Conservation (phyloP, 2,329 filamentous ascomycete genomes). For the Trichoderma sp. region DNA sequence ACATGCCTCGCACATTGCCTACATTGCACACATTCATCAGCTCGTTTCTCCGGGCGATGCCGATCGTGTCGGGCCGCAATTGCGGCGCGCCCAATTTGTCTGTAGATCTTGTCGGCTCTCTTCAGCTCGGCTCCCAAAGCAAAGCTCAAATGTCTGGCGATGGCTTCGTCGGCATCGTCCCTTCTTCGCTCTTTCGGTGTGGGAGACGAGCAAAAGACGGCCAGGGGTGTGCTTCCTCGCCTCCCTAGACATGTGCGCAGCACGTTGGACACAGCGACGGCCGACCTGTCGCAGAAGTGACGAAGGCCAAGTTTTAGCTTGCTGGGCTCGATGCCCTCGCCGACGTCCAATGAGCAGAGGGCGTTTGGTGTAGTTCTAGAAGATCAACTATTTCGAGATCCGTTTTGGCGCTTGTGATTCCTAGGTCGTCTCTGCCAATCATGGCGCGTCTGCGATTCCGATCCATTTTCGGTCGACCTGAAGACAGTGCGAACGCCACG, state of each 20-base stretch:
- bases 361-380: slow-evolving; percentile 22
- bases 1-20: background rate
- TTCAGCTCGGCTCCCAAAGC: background rate
- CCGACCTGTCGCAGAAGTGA: background rate
- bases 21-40: slow-evolving; percentile 8
- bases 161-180: background rate
- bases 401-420: background rate
- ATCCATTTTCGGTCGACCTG: slow-evolving; percentile 35
- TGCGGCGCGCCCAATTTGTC: slow-evolving; percentile 14
- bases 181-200: background rate
- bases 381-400: slow-evolving; percentile 15
- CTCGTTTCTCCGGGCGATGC: slow-evolving; percentile 11
- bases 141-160: background rate
- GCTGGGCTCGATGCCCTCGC: background rate
- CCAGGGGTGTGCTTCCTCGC: background rate
- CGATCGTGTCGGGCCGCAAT: slow-evolving; percentile 18
- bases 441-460: slow-evolving; percentile 27
- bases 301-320: slow-evolving; percentile 16
- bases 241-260: background rate
- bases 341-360: slow-evolving; percentile 11
- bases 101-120: slow-evolving; percentile 9
- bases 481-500: slow-evolving; percentile 27
- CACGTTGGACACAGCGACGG: background rate
- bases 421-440: slow-evolving; percentile 5
- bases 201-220: background rate